Conservation (phyloP, 2,329 filamentous ascomycete species). For the Arachnomyces sp. region DNA sequence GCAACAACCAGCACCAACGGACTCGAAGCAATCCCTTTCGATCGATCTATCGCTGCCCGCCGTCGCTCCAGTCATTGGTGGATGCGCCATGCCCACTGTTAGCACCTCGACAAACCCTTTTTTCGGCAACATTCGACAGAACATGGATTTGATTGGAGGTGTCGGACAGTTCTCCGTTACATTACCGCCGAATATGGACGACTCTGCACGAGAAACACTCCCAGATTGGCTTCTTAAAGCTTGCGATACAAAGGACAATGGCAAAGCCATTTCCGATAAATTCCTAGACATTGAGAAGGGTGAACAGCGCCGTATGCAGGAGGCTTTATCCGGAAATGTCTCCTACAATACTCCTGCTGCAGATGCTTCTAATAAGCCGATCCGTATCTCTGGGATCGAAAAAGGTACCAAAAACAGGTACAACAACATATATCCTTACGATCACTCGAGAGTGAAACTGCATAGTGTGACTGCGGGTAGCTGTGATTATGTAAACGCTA, state of each 20-base stretch:
- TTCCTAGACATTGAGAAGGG: constrained; percentile 77
- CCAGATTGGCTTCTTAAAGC: constrained; percentile 73
- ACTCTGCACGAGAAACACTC: constrained; percentile 45
- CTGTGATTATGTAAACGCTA: constrained; percentile 96
- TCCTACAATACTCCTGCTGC: constrained; percentile 43
- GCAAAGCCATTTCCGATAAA: constrained; percentile 71
- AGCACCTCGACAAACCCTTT: constrained; percentile 74
- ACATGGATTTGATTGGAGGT: constrained; percentile 88
- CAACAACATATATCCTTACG: constrained; percentile 95
- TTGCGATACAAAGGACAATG: constrained; percentile 59
- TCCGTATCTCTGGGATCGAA: constrained; percentile 85
- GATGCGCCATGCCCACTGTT: constrained; percentile 67
- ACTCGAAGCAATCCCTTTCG: constrained; percentile 43
- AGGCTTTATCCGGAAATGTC: constrained; percentile 59
- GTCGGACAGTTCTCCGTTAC: constrained; percentile 71
- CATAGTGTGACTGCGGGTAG: constrained; percentile 57
- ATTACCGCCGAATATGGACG: constrained; percentile 47
- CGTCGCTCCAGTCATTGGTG: constrained; percentile 75
- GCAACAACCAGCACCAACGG: constrained; percentile 22
- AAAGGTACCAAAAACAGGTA: constrained; percentile 94
- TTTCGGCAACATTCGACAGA: constrained; percentile 92
- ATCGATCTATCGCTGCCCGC: constrained; percentile 46
- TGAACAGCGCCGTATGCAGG: constrained; percentile 88
- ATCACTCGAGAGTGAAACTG: constrained; percentile 81
- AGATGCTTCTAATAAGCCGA: constrained; percentile 35